Conservation (phyloP, 1,284 basidiomycete species). For the Cutaneotrichosporon mucoides region DNA sequence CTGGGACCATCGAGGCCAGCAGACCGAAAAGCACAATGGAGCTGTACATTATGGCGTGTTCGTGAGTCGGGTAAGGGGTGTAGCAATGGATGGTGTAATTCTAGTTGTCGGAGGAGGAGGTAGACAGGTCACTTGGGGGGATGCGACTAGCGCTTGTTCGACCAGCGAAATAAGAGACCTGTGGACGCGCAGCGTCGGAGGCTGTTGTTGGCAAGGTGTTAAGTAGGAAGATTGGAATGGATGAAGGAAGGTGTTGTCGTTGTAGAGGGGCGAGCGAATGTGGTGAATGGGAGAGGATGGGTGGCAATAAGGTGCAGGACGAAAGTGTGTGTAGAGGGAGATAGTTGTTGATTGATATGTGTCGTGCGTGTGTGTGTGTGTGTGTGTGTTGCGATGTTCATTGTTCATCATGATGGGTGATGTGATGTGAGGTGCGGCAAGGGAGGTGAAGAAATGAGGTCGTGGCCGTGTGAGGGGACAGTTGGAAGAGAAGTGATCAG, state of each 20-base stretch:
- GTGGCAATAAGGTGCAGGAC: neutral
- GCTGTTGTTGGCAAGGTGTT: neutral
- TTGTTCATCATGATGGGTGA: no score
- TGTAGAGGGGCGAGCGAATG: neutral
- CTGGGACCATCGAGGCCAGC: constrained; percentile 5
- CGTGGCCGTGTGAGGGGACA: no score
- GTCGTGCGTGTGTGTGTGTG: no score
- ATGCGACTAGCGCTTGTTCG: constrained; percentile 19
- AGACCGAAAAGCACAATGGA: constrained; percentile 1
- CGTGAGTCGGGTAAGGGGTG: neutral
- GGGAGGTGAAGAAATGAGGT: no score
- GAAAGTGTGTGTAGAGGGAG: no score
- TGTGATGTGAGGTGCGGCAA: no score
- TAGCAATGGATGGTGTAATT: neutral
- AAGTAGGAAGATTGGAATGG: neutral
- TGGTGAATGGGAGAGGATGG: neutral
- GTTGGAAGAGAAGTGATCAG: no score
- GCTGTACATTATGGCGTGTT: neutral
- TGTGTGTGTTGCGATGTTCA: no score
- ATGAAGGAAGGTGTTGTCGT: no score
- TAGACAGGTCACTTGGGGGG: neutral
- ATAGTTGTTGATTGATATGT: no score
- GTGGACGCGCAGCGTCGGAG: constrained; percentile 6
- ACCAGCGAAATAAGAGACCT: constrained; percentile 12
- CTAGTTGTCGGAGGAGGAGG: no score